A percentile compares a stretch with the other conserved stretches of the same genome.
phyloP scores from a whole-genome alignment of 2,329 filamentous ascomycete genomes.

The Talaromyces islandicus region DNA sequence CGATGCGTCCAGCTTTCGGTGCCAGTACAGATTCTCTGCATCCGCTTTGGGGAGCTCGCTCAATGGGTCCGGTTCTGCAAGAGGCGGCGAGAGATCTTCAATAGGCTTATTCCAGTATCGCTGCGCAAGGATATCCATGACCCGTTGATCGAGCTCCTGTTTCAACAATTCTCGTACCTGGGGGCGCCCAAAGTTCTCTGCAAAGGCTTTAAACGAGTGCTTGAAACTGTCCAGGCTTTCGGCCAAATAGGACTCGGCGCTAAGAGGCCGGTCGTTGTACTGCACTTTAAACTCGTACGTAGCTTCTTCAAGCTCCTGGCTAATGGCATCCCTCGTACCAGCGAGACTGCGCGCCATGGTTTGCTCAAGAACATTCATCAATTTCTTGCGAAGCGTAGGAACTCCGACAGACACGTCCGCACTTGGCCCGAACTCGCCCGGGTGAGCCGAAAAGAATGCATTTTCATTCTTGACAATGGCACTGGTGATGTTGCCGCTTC shows the following conservation, averaged over 20 bases:
- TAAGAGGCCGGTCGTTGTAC: constrained; percentile 93
- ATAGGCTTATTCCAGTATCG: constrained; percentile 97
- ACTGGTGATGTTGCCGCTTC: constrained; percentile 69
- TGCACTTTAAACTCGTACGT: constrained; percentile 99
- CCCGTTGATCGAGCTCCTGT: constrained; percentile 85
- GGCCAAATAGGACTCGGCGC: constrained; percentile 91
- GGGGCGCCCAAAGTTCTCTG: constrained; percentile 78
- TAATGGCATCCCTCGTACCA: constrained; percentile 83
- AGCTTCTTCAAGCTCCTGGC: constrained; percentile 90
- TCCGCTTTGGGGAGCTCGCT: constrained; percentile 78
- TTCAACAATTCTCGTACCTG: constrained; percentile 89
- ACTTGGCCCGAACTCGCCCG: constrained; percentile 68
- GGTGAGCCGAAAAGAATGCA: constrained; percentile 78
- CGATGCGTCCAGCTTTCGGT: constrained; percentile 86
- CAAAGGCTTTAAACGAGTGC: constrained; percentile 92
- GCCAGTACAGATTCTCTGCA: constrained; percentile 83
- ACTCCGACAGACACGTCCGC: constrained; percentile 75
- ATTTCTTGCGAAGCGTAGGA: constrained; percentile 79
- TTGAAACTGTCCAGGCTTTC: constrained; percentile 96
- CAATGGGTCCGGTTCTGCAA: constrained; percentile 65
- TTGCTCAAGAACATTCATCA: constrained; percentile 94
- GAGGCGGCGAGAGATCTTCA: constrained; percentile 65
- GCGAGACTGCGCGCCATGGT: constrained; percentile 93
- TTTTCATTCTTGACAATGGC: constrained; percentile 85
- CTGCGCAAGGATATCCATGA: constrained; percentile 85